Evolutionary conservation across 2,329 filamentous ascomycete species (phyloP).

Genomic region (Aureobasidium musti): DNA sequence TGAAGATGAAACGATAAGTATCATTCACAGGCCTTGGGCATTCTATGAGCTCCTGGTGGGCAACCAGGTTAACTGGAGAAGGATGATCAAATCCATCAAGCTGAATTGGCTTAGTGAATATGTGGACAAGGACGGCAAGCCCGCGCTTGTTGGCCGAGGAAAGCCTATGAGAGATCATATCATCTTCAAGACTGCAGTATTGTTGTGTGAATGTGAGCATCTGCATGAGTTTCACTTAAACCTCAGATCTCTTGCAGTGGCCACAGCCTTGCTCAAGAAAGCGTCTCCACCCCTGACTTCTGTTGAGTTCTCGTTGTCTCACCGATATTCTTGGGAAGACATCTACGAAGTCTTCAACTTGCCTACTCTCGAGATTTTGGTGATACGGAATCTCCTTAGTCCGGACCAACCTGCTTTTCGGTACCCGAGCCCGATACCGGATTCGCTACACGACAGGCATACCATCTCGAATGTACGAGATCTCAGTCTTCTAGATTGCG

Average conservation of each 20-base stretch:
- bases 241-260: neutral
- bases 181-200: neutral
- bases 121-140: neutral
- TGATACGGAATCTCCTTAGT: neutral
- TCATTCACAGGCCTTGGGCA: neutral
- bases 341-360: neutral
- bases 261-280: neutral
- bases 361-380: neutral
- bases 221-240: neutral
- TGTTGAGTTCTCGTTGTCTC: neutral
- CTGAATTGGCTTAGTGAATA: neutral
- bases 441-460: neutral
- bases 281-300: neutral
- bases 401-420: conserved; percentile 9
- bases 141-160: neutral
- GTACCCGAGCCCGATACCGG: neutral
- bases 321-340: conserved; percentile 6
- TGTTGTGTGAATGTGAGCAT: neutral
- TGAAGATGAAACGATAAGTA: neutral
- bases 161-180: neutral
- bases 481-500: neutral
- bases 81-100: neutral
- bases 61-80: neutral
- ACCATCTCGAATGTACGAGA: neutral
- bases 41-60: neutral